These are phyloP conservation scores for Ceriops zippeliana DNA, from an alignment of 345 rosid genomes.

Conservation along the genomic window DNA sequence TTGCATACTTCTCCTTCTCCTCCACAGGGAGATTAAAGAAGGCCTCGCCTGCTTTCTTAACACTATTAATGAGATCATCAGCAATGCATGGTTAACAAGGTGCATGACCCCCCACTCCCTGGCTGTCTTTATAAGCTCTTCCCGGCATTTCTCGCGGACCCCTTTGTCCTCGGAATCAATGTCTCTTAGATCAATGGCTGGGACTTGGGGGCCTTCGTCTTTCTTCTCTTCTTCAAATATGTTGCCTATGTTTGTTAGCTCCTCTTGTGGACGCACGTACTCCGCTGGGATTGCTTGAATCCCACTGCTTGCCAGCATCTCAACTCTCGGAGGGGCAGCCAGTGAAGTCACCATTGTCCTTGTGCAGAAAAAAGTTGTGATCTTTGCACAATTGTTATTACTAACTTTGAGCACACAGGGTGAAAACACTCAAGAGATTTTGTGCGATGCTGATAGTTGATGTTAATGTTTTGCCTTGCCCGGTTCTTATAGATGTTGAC, in stretches of 20 bases:
- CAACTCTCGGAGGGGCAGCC: conserved; percentile 43
- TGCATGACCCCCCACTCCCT: conserved; percentile 95
- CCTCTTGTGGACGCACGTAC: conserved; percentile 71
- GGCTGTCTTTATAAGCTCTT: conserved; percentile 56
- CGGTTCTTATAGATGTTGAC: too few species aligned
- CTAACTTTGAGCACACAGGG: too few species aligned
- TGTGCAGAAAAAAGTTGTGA: background rate
- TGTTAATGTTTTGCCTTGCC: too few species aligned
- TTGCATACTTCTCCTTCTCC: conserved; percentile 88
- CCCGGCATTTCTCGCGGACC: conserved; percentile 48
- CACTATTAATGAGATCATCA: conserved; percentile 49
- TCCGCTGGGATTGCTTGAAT: conserved; percentile 68
- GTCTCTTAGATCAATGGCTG: conserved; percentile 62
- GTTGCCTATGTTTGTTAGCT: conserved; percentile 61
- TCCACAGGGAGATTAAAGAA: conserved; percentile 65
- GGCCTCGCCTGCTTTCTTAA: conserved; percentile 56
- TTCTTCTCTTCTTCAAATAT: conserved; percentile 78
- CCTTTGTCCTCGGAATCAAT: conserved; percentile 51
- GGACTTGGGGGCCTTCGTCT: conserved; percentile 75
- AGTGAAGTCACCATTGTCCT: conserved; percentile 29
- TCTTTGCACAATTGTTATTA: too few species aligned
- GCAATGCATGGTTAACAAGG: conserved; percentile 76
- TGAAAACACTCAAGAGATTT: too few species aligned
- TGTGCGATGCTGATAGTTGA: too few species aligned
- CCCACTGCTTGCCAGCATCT: conserved; percentile 70